These are phyloP conservation scores for Brassica cretica DNA, from an alignment of 345 rosid species.

Conservation along the genomic window DNA sequence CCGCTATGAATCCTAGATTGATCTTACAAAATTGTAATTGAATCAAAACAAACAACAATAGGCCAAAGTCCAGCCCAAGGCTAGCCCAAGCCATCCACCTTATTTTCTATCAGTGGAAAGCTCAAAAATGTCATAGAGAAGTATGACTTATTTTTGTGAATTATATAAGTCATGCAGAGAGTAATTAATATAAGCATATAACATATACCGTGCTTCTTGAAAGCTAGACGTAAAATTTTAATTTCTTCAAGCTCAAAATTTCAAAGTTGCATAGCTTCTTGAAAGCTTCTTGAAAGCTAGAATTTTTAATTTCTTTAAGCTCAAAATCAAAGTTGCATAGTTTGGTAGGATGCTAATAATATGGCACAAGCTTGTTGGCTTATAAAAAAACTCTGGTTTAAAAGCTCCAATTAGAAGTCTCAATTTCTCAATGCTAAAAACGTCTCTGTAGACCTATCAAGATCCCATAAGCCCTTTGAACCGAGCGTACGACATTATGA, in stretches of 20 bases:
- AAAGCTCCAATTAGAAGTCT: neutral
- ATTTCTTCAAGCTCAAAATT: neutral
- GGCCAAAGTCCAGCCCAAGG: neutral
- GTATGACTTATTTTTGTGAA: neutral
- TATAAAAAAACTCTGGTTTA: neutral
- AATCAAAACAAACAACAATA: neutral
- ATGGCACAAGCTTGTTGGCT: neutral
- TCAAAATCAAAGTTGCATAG: neutral
- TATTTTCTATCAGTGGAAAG: neutral
- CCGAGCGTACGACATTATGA: slow-evolving; percentile 77
- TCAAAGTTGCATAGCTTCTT: neutral
- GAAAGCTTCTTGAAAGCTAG: neutral
- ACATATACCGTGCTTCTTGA: neutral
- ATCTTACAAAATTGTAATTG: neutral
- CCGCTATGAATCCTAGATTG: neutral
- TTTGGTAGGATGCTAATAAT: neutral
- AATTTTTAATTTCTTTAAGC: neutral
- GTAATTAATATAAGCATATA: neutral
- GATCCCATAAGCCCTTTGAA: slow-evolving; percentile 78
- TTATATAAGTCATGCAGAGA: neutral
- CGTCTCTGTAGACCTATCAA: neutral
- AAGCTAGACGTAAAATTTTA: neutral
- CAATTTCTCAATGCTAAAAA: neutral
- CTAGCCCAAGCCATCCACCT: neutral
- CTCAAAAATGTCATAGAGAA: neutral